A percentile compares a stretch with the other conserved stretches of the same genome.
phyloP scores from a whole-genome alignment of 768 basidiomycete genomes.

The Lactifluus subvellereus region DNA sequence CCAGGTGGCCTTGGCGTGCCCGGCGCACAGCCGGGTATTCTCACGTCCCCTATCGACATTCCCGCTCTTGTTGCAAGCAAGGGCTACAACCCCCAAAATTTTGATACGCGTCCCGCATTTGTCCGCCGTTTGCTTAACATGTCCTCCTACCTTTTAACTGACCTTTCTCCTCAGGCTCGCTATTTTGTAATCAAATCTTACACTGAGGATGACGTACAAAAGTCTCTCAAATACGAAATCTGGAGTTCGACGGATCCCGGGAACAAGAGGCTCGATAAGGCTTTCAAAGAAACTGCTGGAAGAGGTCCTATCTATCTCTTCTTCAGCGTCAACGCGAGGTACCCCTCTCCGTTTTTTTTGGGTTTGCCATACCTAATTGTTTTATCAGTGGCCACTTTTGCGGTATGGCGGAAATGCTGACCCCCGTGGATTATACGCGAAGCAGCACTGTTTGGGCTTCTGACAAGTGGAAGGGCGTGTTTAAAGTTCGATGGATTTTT shows the following conservation, averaged over 20 bases:
- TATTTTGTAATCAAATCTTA: conserved; percentile 99
- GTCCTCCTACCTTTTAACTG: conserved; percentile 10
- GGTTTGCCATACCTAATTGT: background rate
- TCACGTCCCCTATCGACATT: conserved; percentile 74
- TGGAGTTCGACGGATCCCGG: conserved; percentile 98
- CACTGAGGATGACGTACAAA: conserved; percentile 98
- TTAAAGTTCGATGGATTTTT: conserved; percentile 97
- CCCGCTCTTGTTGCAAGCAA: conserved; percentile 79
- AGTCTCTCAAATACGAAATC: conserved; percentile 94
- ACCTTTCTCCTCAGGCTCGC: conserved; percentile 51
- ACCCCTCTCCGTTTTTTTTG: conserved; percentile 1
- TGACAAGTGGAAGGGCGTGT: conserved; percentile 99
- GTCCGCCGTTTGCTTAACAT: conserved; percentile 39
- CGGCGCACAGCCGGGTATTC: conserved; percentile 34
- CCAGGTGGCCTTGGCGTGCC: conserved; percentile 39
- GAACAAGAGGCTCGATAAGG: conserved; percentile 95
- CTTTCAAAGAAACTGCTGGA: conserved; percentile 90
- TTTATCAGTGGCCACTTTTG: conserved; percentile 84
- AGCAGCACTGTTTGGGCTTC: conserved; percentile 98
- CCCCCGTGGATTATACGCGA: conserved; percentile 88
- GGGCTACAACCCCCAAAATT: conserved; percentile 85
- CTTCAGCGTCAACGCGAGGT: conserved; percentile 95
- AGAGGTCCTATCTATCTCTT: conserved; percentile 95
- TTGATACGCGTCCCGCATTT: conserved; percentile 74
- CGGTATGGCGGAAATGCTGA: conserved; percentile 98